Evolutionary conservation across 1,284 basidiomycete species (phyloP).

Genomic region (Pascua sp.): DNA sequence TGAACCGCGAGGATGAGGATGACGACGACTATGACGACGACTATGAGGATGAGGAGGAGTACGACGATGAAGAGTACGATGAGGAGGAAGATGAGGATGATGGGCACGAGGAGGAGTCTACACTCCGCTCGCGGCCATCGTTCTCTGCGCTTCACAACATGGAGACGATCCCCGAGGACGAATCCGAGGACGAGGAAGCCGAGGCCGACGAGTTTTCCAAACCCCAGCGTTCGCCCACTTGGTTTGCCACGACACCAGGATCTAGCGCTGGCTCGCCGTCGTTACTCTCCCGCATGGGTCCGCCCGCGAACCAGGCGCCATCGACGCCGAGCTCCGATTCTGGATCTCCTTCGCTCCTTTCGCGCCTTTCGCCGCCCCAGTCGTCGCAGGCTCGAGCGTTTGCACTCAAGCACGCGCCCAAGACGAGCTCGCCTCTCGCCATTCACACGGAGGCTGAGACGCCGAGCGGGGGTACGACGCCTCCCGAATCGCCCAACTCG

Average conservation of each 20-base stretch:
- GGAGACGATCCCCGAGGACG: constrained; percentile 34
- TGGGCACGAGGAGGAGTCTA: constrained; percentile 15
- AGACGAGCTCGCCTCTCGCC: constrained; percentile 38
- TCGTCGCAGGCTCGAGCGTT: constrained; percentile 1
- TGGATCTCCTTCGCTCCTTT: constrained; percentile 11
- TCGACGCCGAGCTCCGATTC: not conserved
- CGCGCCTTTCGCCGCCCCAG: constrained; percentile 12
- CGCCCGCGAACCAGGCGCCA: constrained; percentile 3
- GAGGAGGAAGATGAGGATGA: constrained; percentile 22
- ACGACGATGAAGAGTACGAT: constrained; percentile 19
- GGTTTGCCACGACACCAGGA: constrained; percentile 18
- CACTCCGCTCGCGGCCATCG: constrained; percentile 13
- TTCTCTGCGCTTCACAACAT: constrained; percentile 25
- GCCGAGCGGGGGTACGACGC: not conserved
- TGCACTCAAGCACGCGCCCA: constrained; percentile 36
- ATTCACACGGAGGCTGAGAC: constrained; percentile 3
- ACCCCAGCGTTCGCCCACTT: constrained; percentile 33
- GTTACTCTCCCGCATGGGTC: constrained; percentile 12
- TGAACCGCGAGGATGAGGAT: constrained; percentile 15
- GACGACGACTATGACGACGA: constrained; percentile 22
- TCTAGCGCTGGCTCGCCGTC: not conserved
- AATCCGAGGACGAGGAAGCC: constrained; percentile 17
- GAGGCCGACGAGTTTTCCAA: constrained; percentile 9
- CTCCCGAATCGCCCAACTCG: not conserved
- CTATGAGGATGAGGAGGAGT: constrained; percentile 21